Base-by-base conservation (phyloP, 192 early-diverging fungal genomes). In the Cetraspora pellucida region DNA sequence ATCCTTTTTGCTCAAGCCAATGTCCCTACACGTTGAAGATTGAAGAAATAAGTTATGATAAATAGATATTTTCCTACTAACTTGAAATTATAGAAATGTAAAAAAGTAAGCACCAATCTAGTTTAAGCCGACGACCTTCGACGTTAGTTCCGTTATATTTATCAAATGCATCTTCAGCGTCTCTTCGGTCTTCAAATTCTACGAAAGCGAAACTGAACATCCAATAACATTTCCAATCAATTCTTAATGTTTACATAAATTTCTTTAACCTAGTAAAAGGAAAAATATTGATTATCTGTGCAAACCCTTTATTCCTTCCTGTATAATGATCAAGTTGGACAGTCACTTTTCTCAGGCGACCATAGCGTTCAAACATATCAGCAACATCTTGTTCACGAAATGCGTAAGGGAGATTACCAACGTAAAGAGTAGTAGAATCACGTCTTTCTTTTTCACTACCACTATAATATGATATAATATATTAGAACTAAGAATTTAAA, bases 291-390 rank as follows among this genome's bases (percentile, higher is more conserved):
- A 21, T 52, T 27, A 55, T 44, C 60, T 54, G 19, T 28, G 57
- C 61, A 79, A 84, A 93, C 91, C 93, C 93, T 78, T 94, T 94
- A 85, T 94, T 94, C n/a, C 87, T 84, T 23, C 85, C 84, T 55
- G 93, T 94, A 77, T 82, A 85, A 46, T 89, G 84, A 73, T 94
- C 93, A 74, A 88, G 65, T n/a, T 91, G 92, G 50, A 94, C 89
- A 46, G 91, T 91, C 46, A 93, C 84, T 73, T 84, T 84, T 49
- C 73, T 68, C 50, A 94, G 81, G 44, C 84, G 83, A 46, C 93
- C 93, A 82, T 87, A 94, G n/a, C 85, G 85, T 75, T 93, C 90
- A 78, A 94, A 93, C 82, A 94, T 85, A 10, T 88, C 88, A 68
- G 81, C 82, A 23, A 94, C 88, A 77, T 94, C 93, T 21, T 81